Conservation (phyloP, 2,329 filamentous ascomycete species). For the Celoporthe dispersa region DNA sequence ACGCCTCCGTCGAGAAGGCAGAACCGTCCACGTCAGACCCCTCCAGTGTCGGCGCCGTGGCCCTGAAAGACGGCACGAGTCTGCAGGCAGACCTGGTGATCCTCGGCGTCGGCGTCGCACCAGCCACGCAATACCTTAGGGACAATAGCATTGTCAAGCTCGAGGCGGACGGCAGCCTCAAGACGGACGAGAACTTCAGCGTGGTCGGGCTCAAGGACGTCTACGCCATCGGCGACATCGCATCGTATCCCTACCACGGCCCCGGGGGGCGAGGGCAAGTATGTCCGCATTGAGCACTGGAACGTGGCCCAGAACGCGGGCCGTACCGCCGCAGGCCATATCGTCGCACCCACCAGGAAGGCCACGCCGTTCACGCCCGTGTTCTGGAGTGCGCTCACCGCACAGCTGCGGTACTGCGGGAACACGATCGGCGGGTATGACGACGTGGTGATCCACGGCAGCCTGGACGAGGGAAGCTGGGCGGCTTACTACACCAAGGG, state of each 20-base stretch:
- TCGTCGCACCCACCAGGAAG: slow-evolving; percentile 66
- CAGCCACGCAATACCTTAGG: slow-evolving; percentile 81
- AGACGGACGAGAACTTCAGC: slow-evolving; percentile 78
- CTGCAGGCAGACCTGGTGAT: slow-evolving; percentile 90
- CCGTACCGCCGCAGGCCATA: slow-evolving; percentile 76
- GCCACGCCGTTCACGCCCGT: slow-evolving; percentile 83
- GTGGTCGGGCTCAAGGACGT: slow-evolving; percentile 80
- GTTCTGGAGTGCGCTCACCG: slow-evolving; percentile 94
- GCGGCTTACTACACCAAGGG: slow-evolving; percentile 87
- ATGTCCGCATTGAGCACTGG: slow-evolving; percentile 94
- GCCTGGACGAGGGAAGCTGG: slow-evolving; percentile 79
- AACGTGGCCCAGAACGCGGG: slow-evolving; percentile 96
- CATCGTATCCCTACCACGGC: slow-evolving; percentile 90
- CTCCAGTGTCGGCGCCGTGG: slow-evolving; percentile 76
- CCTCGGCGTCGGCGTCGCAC: slow-evolving; percentile 85
- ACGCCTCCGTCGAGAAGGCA: slow-evolving; percentile 81
- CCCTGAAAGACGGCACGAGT: slow-evolving; percentile 82
- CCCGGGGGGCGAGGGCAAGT: slow-evolving; percentile 77
- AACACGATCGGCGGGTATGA: slow-evolving; percentile 84
- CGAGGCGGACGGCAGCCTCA: slow-evolving; percentile 83
- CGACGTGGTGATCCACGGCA: slow-evolving; percentile 79
- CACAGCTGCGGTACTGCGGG: slow-evolving; percentile 91
- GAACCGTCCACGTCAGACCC: slow-evolving; percentile 69
- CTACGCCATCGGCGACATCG: slow-evolving; percentile 94
- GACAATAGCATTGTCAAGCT: slow-evolving; percentile 72